Conservation (phyloP, 306 rosid genomes). For the Vigna nakashimae region DNA sequence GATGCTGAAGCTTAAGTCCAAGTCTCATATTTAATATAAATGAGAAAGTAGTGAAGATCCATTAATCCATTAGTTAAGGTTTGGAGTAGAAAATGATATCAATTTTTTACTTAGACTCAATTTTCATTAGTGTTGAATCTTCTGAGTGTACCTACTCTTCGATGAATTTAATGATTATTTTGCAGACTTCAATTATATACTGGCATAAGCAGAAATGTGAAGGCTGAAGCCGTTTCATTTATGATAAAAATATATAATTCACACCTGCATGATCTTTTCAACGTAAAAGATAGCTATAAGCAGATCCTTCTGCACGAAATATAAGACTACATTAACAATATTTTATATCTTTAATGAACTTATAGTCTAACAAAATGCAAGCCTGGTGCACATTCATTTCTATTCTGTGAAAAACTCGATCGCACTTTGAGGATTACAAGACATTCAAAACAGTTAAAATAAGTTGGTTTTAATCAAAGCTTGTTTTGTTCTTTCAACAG, state of each 20-base stretch:
- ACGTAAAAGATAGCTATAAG: not conserved
- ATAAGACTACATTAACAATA: not conserved
- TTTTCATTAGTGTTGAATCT: too few relatives aligned
- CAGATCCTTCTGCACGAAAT: not conserved
- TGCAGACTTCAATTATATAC: not conserved
- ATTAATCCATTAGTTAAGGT: accelerated
- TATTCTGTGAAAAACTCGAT: too few relatives aligned
- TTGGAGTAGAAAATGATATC: too few relatives aligned
- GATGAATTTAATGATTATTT: not conserved
- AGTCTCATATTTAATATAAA: too few relatives aligned
- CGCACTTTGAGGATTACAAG: not conserved
- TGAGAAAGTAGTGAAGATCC: too few relatives aligned
- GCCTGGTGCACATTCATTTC: too few relatives aligned
- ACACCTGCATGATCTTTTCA: not conserved
- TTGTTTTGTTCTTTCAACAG: conserved; percentile 39
- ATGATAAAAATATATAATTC: not conserved
- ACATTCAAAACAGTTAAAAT: not conserved
- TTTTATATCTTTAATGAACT: not conserved
- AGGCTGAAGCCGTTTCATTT: not conserved
- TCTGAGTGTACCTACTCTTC: too few relatives aligned
- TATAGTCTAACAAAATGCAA: too few relatives aligned
- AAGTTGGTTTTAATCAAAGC: not conserved
- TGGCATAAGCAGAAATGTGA: not conserved
- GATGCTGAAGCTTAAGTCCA: too few relatives aligned
- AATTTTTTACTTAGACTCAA: too few relatives aligned